A percentile compares a stretch with the other conserved stretches of the same genome.
Conservation (phyloP, 2,329 filamentous ascomycete species). For the Monosporascus sp. region DNA sequence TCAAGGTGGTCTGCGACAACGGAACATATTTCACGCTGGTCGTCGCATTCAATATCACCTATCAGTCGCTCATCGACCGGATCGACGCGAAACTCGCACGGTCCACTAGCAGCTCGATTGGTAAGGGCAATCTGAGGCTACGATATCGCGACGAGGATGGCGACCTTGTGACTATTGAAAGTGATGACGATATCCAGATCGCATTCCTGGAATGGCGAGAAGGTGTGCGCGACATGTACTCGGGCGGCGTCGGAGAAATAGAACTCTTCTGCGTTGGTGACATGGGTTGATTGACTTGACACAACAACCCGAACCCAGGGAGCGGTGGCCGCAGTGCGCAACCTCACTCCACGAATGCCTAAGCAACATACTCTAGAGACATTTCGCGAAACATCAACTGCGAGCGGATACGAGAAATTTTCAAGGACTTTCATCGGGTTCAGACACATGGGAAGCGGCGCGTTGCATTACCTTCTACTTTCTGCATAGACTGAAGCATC, state of each 20-base stretch:
- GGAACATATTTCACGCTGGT: slow-evolving; percentile 93
- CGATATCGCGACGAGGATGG: slow-evolving; percentile 90
- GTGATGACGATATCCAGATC: slow-evolving; percentile 92
- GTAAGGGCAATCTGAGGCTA: slow-evolving; percentile 74
- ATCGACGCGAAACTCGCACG: slow-evolving; percentile 92
- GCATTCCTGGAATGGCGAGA: slow-evolving; percentile 94
- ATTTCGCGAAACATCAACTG: too few species aligned
- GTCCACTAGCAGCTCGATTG: slow-evolving; percentile 79
- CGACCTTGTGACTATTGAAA: slow-evolving; percentile 88
- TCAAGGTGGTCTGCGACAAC: slow-evolving; percentile 83
- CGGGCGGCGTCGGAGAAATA: slow-evolving; percentile 78
- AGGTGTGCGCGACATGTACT: slow-evolving; percentile 48
- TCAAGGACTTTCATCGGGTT: not conserved
- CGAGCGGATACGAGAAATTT: not conserved
- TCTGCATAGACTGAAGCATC: slow-evolving; percentile 10
- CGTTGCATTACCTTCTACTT: not conserved
- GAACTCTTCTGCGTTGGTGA: slow-evolving; percentile 73
- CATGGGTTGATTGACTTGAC: too few species aligned
- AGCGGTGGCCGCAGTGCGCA: too few species aligned
- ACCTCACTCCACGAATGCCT: too few species aligned
- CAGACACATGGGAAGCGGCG: not conserved
- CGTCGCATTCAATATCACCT: slow-evolving; percentile 90
- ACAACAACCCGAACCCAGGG: too few species aligned
- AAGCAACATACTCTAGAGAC: too few species aligned
- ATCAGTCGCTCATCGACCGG: slow-evolving; percentile 86